These are phyloP conservation scores for Skeletonema potamos DNA, from an alignment of 108 stramenopile species.

Conservation along the genomic window DNA sequence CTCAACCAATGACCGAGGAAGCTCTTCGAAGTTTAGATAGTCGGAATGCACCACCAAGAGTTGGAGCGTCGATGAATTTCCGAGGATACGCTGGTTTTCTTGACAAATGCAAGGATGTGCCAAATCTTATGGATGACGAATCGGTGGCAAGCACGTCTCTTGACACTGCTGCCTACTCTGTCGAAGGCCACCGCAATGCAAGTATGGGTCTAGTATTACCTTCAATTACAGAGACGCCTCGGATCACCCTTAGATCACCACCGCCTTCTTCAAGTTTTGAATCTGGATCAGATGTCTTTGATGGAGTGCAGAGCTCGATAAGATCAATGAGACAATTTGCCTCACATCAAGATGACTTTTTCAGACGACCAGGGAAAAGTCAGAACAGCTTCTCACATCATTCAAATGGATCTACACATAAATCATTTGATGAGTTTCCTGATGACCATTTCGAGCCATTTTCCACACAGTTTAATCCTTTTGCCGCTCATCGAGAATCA, in stretches of 20 bases:
- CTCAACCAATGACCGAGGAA: slow-evolving; percentile 33
- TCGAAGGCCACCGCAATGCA: slow-evolving; percentile 2
- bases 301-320: slow-evolving; percentile 49
- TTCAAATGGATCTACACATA: not conserved
- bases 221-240: slow-evolving; percentile 2
- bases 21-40: slow-evolving; percentile 33
- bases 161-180: slow-evolving; percentile 23
- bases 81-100: slow-evolving; percentile 66
- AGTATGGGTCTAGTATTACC: slow-evolving; percentile 16
- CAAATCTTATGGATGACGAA: slow-evolving; percentile 82
- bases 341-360: not conserved
- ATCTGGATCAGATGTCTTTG: slow-evolving; percentile 67
- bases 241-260: not conserved
- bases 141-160: slow-evolving; percentile 62
- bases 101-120: slow-evolving; percentile 81
- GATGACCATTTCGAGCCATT: slow-evolving; percentile 8
- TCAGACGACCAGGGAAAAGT: not conserved
- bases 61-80: slow-evolving; percentile 22
- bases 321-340: slow-evolving; percentile 41
- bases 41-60: slow-evolving; percentile 27
- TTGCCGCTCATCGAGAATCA: slow-evolving; percentile 13
- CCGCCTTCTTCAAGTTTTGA: slow-evolving; percentile 31
- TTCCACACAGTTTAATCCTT: slow-evolving; percentile 33
- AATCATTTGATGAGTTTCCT: not conserved
- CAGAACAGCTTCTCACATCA: not conserved